Conservation (phyloP, 345 rosid species). For the Hirschfeldia incana region DNA sequence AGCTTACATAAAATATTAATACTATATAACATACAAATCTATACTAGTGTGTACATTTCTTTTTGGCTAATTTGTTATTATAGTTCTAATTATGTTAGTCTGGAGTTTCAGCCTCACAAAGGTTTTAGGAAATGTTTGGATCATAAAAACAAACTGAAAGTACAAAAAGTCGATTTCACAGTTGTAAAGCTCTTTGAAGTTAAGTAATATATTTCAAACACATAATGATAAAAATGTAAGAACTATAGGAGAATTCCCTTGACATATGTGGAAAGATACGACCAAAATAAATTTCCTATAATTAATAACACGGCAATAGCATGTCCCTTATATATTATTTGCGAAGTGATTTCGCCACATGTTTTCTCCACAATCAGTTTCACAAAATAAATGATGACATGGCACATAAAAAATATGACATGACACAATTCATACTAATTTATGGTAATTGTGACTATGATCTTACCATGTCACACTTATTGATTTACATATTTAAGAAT, state of each 20-base stretch:
- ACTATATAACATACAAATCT: not conserved
- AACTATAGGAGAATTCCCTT: not conserved
- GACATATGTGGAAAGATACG: not conserved
- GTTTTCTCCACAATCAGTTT: too few species aligned
- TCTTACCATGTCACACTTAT: too few species aligned
- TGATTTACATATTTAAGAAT: too few species aligned
- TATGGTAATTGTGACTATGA: too few species aligned
- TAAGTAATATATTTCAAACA: not conserved
- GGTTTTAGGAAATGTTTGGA: not conserved
- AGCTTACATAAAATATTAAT: not conserved
- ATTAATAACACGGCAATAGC: not conserved
- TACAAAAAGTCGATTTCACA: not conserved
- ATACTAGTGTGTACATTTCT: not conserved
- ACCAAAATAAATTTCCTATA: not conserved
- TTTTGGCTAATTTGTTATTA: not conserved
- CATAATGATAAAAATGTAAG: not conserved
- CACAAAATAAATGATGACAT: too few species aligned
- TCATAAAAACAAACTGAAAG: not conserved
- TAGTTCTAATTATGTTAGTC: not conserved
- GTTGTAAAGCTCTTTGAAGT: not conserved
- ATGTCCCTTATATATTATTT: too few species aligned
- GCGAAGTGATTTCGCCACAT: too few species aligned
- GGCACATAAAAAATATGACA: too few species aligned
- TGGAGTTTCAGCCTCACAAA: not conserved
- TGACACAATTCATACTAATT: too few species aligned